Evolutionary conservation across 495 filamentous ascomycete genomes (phyloP).

Genomic region (Paragyromitra xinjiangensis): DNA sequence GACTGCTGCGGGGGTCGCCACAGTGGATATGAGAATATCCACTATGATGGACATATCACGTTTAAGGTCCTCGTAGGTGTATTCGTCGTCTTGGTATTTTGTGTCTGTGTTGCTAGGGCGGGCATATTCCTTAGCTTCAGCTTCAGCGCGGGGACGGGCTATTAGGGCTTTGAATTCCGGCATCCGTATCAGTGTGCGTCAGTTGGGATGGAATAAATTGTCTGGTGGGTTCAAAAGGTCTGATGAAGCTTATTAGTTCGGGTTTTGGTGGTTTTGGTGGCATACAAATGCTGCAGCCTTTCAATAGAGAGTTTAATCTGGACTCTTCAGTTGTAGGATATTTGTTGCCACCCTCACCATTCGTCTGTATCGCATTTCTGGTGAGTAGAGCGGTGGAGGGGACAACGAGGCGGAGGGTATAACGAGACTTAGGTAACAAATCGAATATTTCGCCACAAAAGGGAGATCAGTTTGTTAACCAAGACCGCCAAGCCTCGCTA

Average conservation of each 20-base stretch:
- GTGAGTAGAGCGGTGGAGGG: not conserved
- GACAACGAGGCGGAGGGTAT: too few relatives aligned
- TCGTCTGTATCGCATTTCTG: constrained; percentile 5
- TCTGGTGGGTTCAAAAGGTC: not conserved
- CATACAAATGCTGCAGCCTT: constrained; percentile 75
- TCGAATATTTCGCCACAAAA: too few relatives aligned
- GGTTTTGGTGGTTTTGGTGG: constrained; percentile 79
- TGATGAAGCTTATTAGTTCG: constrained; percentile 69
- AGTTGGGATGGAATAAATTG: constrained; percentile 39
- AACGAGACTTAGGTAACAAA: too few relatives aligned
- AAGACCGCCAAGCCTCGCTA: too few relatives aligned
- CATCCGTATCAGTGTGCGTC: constrained; percentile 64
- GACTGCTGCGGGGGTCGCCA: constrained; percentile 73
- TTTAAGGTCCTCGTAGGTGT: constrained; percentile 70
- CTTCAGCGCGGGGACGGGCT: constrained; percentile 78
- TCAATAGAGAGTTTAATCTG: constrained; percentile 64
- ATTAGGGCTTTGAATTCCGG: constrained; percentile 89
- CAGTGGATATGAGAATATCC: constrained; percentile 77
- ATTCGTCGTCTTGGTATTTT: constrained; percentile 65
- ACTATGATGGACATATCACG: constrained; percentile 80
- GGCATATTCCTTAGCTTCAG: constrained; percentile 80
- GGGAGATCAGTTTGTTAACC: too few relatives aligned
- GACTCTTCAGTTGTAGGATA: constrained; percentile 66
- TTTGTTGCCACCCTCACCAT: constrained; percentile 13
- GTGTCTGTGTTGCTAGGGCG: constrained; percentile 64